These are phyloP conservation scores for Calocera cornea DNA, from an alignment of 768 basidiomycete species.

Conservation along the genomic window DNA sequence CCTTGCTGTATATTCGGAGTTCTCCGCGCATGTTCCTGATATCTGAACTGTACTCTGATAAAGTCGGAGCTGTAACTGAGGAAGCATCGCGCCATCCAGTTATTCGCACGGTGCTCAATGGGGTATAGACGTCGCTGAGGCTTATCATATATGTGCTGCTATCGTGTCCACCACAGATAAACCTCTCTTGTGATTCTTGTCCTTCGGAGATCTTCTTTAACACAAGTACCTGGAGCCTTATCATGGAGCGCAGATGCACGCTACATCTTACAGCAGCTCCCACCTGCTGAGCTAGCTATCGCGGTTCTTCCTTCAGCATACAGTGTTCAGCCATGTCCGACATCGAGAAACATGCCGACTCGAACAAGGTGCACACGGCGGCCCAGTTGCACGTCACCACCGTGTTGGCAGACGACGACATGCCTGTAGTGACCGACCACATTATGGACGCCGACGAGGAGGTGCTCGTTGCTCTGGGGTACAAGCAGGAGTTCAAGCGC, in stretches of 20 bases:
- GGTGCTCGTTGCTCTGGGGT: constrained; percentile 4
- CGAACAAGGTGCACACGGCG: not conserved
- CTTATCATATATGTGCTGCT: not conserved
- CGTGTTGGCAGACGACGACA: not conserved
- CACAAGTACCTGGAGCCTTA: not conserved
- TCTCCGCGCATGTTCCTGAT: no score
- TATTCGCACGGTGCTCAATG: no score
- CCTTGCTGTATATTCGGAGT: no score
- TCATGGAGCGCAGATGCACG: not conserved
- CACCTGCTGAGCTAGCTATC: not conserved
- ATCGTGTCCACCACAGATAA: not conserved
- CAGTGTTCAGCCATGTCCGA: not conserved
- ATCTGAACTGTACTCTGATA: no score
- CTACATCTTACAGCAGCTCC: not conserved
- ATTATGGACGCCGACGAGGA: constrained; percentile 5
- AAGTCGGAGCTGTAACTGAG: no score
- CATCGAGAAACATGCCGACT: not conserved
- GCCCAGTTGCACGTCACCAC: constrained; percentile 1
- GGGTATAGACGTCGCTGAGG: no score
- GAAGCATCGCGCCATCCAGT: no score
- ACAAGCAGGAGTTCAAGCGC: constrained; percentile 9
- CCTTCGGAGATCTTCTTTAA: not conserved
- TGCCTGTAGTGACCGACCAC: not conserved
- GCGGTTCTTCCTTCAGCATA: not conserved
- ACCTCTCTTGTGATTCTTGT: not conserved